A percentile compares a stretch with the other conserved stretches of the same genome.
Evolutionary conservation across 73 alveolate species (phyloP).

Genomic region (Uronychia setigera): DNA sequence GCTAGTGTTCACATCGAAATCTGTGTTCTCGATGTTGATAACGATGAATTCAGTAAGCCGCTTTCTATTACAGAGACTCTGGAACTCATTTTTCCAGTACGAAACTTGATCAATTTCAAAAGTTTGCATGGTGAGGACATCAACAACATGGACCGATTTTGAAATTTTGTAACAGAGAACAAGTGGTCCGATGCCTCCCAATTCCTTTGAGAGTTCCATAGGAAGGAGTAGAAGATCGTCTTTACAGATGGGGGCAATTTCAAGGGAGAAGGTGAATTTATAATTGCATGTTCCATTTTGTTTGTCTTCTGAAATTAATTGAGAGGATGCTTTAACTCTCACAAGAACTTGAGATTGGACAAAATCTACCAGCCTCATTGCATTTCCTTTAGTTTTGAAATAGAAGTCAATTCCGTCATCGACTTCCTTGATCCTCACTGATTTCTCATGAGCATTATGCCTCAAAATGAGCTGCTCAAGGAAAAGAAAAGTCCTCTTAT

Average conservation of each 20-base stretch:
- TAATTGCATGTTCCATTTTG: slow-evolving; percentile 81
- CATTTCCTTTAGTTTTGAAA: slow-evolving; percentile 91
- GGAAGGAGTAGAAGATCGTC: slow-evolving; percentile 97
- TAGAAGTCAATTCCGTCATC: slow-evolving; percentile 98
- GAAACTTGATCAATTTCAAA: slow-evolving; percentile 84
- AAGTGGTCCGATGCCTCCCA: slow-evolving; percentile 98
- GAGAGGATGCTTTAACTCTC: slow-evolving; percentile 84
- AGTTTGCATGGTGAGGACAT: slow-evolving; percentile 90
- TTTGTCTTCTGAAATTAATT: slow-evolving; percentile 95
- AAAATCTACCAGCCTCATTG: slow-evolving; percentile 90
- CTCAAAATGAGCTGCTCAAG: slow-evolving; percentile 93
- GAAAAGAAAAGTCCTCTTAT: slow-evolving; percentile 94
- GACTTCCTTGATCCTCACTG: slow-evolving; percentile 85
- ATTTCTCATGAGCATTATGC: slow-evolving; percentile 93
- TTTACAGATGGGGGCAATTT: slow-evolving; percentile 96
- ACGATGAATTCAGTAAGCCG: slow-evolving; percentile 62
- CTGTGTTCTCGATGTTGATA: slow-evolving; percentile 50
- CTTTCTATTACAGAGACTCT: slow-evolving; percentile 61
- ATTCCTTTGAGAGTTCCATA: slow-evolving; percentile 77
- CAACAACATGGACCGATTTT: slow-evolving; percentile 89
- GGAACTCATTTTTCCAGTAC: slow-evolving; percentile 90
- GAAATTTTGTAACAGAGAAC: slow-evolving; percentile 91
- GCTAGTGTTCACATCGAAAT: slow-evolving; percentile 41
- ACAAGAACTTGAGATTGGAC: slow-evolving; percentile 80
- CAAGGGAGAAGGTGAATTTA: slow-evolving; percentile 91